Conservation (phyloP, 352 stramenopile species). For the Phytopythium kandeliae region DNA sequence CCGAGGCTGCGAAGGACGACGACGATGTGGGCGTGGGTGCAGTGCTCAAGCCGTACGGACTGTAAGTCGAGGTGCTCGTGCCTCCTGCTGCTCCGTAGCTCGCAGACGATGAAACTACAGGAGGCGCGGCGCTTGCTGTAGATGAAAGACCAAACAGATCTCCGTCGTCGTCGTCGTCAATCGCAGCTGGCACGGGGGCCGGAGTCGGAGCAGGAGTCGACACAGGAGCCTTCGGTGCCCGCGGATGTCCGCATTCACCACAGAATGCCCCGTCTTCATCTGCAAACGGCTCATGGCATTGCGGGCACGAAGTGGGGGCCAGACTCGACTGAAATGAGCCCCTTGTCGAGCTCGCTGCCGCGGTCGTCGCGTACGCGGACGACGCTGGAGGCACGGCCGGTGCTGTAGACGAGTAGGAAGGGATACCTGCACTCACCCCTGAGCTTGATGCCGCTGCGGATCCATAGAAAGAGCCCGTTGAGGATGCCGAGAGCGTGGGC, state of each 20-base stretch:
- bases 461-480: slow-evolving; percentile 11
- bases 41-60: slow-evolving; percentile 4
- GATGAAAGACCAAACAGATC: slow-evolving; percentile 52
- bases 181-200: neutral
- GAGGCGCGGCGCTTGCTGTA: slow-evolving; percentile 16
- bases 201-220: neutral
- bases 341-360: slow-evolving; percentile 11
- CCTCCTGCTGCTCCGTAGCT: neutral
- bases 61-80: slow-evolving; percentile 6
- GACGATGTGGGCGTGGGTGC: slow-evolving; percentile 5
- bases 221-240: slow-evolving; percentile 14
- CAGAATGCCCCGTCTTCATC: slow-evolving; percentile 62
- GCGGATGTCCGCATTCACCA: slow-evolving; percentile 63
- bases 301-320: slow-evolving; percentile 21
- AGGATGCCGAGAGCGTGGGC: slow-evolving; percentile 2
- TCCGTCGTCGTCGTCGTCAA: slow-evolving; percentile 27
- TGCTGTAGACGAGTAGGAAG: slow-evolving; percentile 10
- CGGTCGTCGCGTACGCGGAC: slow-evolving; percentile 8
- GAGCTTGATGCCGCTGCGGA: slow-evolving; percentile 9
- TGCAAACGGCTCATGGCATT: slow-evolving; percentile 46
- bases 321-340: neutral
- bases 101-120: slow-evolving; percentile 5
- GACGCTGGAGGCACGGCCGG: slow-evolving; percentile 2
- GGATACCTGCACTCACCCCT: slow-evolving; percentile 9
- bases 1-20: slow-evolving; percentile 10